phyloP scores from a whole-genome alignment of 345 rosid species.

The Mallotus nudiflorus region DNA sequence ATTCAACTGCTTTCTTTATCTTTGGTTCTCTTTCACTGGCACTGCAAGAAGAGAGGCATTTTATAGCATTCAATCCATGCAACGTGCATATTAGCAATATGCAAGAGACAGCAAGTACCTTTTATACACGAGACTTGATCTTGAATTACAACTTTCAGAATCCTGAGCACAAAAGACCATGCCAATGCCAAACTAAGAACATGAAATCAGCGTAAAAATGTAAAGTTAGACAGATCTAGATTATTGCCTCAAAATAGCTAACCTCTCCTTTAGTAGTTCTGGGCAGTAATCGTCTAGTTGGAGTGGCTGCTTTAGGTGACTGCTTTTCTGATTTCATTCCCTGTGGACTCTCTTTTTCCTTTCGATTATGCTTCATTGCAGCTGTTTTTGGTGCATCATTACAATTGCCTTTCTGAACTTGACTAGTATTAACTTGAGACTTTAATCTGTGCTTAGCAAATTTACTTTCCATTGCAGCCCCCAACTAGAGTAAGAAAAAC shows the following conservation, averaged over 20 bases:
- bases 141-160: constrained; percentile 37
- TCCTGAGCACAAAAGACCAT: constrained; percentile 37
- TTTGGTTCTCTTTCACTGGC: constrained; percentile 47
- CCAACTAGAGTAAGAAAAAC: constrained; percentile 27
- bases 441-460: constrained; percentile 21
- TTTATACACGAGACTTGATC: constrained; percentile 34
- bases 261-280: constrained; percentile 41
- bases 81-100: constrained; percentile 11
- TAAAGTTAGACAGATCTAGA: neutral
- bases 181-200: constrained; percentile 3
- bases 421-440: constrained; percentile 31
- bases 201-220: neutral
- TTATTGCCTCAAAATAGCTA: neutral
- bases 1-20: constrained; percentile 44
- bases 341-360: constrained; percentile 29
- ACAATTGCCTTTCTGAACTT: constrained; percentile 19
- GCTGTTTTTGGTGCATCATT: constrained; percentile 24
- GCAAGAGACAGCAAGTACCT: constrained; percentile 45
- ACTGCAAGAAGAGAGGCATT: constrained; percentile 22
- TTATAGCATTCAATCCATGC: constrained; percentile 3
- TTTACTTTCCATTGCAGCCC: constrained; percentile 22
- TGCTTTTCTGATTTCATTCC: constrained; percentile 38
- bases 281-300: constrained; percentile 21
- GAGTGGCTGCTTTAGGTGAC: constrained; percentile 24
- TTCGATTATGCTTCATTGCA: constrained; percentile 28